Base-by-base conservation (phyloP, 164 flowering plant genomes). In the Berberis thunbergii region DNA sequence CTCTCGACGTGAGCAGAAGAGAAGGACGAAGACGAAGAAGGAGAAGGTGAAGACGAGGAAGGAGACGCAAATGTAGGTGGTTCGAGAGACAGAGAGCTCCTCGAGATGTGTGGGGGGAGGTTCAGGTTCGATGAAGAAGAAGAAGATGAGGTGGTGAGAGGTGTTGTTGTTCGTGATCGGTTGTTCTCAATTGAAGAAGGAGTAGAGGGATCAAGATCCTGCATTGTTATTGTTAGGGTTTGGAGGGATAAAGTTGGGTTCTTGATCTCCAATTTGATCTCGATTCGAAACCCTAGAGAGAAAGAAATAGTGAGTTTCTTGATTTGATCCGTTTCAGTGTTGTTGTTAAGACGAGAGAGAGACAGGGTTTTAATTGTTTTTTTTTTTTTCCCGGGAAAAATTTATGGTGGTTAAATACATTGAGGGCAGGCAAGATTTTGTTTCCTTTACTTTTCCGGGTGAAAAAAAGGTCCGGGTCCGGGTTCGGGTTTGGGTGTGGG, bases 31-130 rank as follows among this genome's bases (percentile, higher is more conserved):
- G 65, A 73, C 12, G 64, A 40, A 48, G 60, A n/a, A 41, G 54
- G 13, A 43, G 70, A 44, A n/a, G 60, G 4, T 7, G 59, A 55
- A 3, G 49, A 52, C 9, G 9, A 48, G 10, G 55, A 26, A 11
- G 55, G n/a, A 43, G 26, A 26, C 26, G 26, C 26, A 26, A 26
- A 26, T 26, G 26, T 26, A 26, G 73, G 62, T 0, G 76, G 50
- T 61, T 81, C 69, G 2, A 75, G 63, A 26, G 77, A 60, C 2
- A 67, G 71, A 4, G 78, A 43, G 10, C 62, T 26, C 13, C 73
- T 59, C 0, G 84, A 63, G 72, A 78, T 72, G 53, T 74, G 45
- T 0, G 86, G 54, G 26, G 82, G 83, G 6, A 77, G 74, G 74
- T 78, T 81, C 58, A 43, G 26, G 26, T 26, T 26, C 26, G 26